Evolutionary conservation across 2,329 filamentous ascomycete species (phyloP).

Genomic region (Bipolaris oryzae): DNA sequence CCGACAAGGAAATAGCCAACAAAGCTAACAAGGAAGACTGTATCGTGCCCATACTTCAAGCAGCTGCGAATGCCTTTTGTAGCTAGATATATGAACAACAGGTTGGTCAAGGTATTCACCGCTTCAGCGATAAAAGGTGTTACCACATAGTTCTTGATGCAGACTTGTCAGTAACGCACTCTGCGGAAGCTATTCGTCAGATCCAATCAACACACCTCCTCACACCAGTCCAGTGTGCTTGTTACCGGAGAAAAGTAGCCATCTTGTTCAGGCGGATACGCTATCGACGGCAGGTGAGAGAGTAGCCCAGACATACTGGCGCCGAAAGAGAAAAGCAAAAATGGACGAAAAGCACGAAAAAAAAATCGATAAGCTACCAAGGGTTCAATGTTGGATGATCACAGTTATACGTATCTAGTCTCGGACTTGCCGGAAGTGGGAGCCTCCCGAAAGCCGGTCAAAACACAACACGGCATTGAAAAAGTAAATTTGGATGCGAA

Average conservation of each 20-base stretch:
- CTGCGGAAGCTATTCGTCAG: neutral
- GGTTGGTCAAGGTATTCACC: constrained; percentile 80
- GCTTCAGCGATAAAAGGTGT: constrained; percentile 78
- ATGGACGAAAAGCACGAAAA: neutral
- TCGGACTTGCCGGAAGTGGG: too few relatives aligned
- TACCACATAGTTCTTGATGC: constrained; percentile 70
- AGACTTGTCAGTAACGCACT: constrained; percentile 9
- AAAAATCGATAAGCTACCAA: neutral
- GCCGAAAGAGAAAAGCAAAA: neutral
- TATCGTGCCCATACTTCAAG: constrained; percentile 72
- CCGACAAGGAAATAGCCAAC: constrained; percentile 67
- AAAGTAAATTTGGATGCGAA: too few relatives aligned
- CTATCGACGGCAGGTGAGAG: constrained; percentile 52
- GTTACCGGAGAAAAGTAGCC: constrained; percentile 74
- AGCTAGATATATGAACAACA: constrained; percentile 80
- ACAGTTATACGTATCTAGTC: too few relatives aligned
- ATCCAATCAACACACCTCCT: constrained; percentile 63
- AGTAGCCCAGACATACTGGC: constrained; percentile 39
- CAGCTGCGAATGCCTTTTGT: constrained; percentile 77
- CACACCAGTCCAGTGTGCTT: constrained; percentile 78
- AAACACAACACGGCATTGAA: neutral
- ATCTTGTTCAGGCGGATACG: constrained; percentile 58
- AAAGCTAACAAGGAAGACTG: constrained; percentile 73
- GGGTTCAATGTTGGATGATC: too few relatives aligned
- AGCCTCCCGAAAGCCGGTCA: too few relatives aligned